Conservation (phyloP, 306 rosid genomes). For the Prinsepia uniflora region DNA sequence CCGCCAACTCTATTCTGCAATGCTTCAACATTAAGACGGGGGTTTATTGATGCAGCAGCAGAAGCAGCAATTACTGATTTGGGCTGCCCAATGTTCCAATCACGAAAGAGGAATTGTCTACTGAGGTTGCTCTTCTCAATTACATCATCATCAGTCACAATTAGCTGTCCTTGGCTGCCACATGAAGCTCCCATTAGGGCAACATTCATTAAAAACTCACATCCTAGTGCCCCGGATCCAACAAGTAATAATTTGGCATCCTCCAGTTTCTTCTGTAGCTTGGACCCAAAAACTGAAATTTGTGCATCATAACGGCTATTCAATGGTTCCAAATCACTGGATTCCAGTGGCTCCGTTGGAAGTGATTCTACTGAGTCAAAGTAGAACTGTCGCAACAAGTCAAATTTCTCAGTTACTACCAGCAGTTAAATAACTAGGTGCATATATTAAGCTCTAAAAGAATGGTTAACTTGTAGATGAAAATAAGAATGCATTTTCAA, state of each 20-base stretch:
- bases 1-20: constrained; percentile 79
- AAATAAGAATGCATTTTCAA: neutral
- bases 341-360: constrained; percentile 73
- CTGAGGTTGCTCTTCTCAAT: constrained; percentile 97
- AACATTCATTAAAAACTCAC: constrained; percentile 85
- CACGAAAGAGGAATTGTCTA: constrained; percentile 97
- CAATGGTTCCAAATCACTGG: constrained; percentile 69
- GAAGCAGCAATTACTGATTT: constrained; percentile 93
- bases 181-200: constrained; percentile 98
- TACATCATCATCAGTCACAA: constrained; percentile 93
- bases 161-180: constrained; percentile 66
- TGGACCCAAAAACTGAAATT: constrained; percentile 91
- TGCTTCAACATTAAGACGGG: constrained; percentile 54
- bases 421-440: constrained; percentile 6
- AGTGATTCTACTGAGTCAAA: constrained; percentile 94
- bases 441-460: neutral
- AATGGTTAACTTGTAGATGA: neutral
- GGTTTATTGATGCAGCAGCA: constrained; percentile 67
- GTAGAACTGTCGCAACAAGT: constrained; percentile 63
- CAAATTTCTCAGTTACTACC: constrained; percentile 22
- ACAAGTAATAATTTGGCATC: constrained; percentile 77
- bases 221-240: constrained; percentile 96
- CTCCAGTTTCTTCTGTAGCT: constrained; percentile 85
- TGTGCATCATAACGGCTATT: constrained; percentile 95
- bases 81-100: constrained; percentile 98